Conservation (phyloP, 2,329 filamentous ascomycete genomes). For the Penicillium sp. region DNA sequence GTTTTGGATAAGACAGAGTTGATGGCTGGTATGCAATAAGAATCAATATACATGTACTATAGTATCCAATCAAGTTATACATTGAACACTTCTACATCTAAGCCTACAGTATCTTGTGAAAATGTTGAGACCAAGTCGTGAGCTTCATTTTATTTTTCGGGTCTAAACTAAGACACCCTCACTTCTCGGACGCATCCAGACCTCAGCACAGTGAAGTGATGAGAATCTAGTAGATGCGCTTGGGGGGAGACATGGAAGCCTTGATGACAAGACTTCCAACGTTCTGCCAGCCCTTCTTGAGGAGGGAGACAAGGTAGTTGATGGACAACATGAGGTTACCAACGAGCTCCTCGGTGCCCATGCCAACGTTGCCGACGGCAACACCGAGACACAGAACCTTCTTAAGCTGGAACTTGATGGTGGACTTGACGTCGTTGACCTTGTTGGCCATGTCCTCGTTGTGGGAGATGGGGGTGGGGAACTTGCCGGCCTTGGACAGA, state of each 20-base stretch:
- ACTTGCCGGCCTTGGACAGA: conserved; percentile 99
- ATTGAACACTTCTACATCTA: not conserved
- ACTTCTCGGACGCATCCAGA: conserved; percentile 23
- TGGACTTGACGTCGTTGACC: conserved; percentile 99
- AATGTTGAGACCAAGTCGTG: conserved; percentile 31
- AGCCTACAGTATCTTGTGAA: not conserved
- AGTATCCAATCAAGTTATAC: conserved; percentile 5
- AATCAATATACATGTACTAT: conserved; percentile 8
- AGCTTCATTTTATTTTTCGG: conserved; percentile 33
- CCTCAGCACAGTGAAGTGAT: conserved; percentile 30
- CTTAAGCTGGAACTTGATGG: conserved; percentile 99
- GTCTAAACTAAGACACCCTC: conserved; percentile 33
- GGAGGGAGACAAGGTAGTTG: conserved; percentile 99
- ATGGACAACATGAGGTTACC: conserved; percentile 99
- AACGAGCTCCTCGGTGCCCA: conserved; percentile 93
- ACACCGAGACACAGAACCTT: conserved; percentile 99
- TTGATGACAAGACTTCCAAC: conserved; percentile 99
- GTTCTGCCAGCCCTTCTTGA: conserved; percentile 99
- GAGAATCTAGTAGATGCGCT: conserved; percentile 84
- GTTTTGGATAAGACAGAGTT: conserved; percentile 83
- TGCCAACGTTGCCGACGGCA: conserved; percentile 96
- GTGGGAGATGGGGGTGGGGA: conserved; percentile 98
- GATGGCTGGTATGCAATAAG: conserved; percentile 88
- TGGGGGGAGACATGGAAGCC: conserved; percentile 98
- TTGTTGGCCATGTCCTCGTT: conserved; percentile 88